Conservation (phyloP, 2,329 filamentous ascomycete genomes). For the Thielaviopsis musarum region DNA sequence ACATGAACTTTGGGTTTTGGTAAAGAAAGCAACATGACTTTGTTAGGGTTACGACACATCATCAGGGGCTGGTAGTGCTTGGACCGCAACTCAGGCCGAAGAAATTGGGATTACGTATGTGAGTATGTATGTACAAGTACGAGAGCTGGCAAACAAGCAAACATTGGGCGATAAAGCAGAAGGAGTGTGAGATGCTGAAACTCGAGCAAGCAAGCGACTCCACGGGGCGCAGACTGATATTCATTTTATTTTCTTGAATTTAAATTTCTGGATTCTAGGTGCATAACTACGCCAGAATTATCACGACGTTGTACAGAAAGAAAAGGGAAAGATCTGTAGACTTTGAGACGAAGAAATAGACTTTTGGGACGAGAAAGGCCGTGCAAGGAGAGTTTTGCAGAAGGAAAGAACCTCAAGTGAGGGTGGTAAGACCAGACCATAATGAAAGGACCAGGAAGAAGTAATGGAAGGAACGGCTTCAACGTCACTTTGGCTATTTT, state of each 20-base stretch:
- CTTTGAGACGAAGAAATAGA: no score
- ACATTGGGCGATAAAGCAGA: neutral
- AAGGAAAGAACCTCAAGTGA: neutral
- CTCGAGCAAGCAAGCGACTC: neutral
- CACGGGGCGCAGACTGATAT: neutral
- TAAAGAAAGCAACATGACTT: no score
- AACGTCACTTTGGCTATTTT: neutral
- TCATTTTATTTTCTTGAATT: neutral
- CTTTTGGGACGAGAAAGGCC: no score
- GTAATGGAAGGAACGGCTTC: neutral
- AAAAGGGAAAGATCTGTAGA: no score
- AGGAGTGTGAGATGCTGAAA: neutral
- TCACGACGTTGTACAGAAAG: no score
- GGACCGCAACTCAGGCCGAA: no score
- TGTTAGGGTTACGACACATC: neutral
- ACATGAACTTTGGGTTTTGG: no score
- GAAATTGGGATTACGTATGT: neutral
- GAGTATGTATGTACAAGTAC: neutral
- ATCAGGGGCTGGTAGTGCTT: no score
- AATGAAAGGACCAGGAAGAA: no score
- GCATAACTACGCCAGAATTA: no score
- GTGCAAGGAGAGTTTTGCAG: no score
- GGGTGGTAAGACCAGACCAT: no score
- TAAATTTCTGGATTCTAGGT: neutral
- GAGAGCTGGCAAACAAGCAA: neutral